phyloP scores from a whole-genome alignment of 1,139 yeast genomes.

The Geotrichum siamense region DNA sequence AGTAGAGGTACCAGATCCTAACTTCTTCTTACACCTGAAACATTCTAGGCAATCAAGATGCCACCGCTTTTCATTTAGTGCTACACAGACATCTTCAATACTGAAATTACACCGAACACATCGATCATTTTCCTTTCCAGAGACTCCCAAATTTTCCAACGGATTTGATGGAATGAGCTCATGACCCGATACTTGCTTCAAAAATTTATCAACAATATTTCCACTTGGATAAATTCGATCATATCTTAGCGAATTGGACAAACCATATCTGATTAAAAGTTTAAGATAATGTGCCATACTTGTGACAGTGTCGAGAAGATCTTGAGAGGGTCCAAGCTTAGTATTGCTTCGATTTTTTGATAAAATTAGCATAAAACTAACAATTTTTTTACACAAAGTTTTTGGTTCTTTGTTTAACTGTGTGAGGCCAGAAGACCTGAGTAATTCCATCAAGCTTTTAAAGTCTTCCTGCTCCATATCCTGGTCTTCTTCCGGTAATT shows the following conservation, averaged over 20 bases:
- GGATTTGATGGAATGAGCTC: conserved; percentile 40
- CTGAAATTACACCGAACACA: conserved; percentile 67
- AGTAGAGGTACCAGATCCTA: conserved; percentile 32
- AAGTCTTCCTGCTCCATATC: conserved; percentile 18
- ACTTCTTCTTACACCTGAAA: conserved; percentile 26
- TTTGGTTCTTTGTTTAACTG: conserved; percentile 71
- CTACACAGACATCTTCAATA: conserved; percentile 75
- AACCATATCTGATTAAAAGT: conserved; percentile 71
- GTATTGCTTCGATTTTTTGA: conserved; percentile 32
- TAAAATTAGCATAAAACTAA: conserved; percentile 38
- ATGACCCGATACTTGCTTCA: conserved; percentile 47
- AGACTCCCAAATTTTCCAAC: conserved; percentile 44
- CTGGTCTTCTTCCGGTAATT: conserved; percentile 15
- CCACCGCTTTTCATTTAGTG: conserved; percentile 64
- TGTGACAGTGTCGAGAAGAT: conserved; percentile 73
- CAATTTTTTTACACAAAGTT: conserved; percentile 51
- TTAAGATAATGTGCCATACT: conserved; percentile 92
- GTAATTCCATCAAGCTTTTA: conserved; percentile 11
- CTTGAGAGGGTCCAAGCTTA: conserved; percentile 41
- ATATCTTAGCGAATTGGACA: conserved; percentile 62
- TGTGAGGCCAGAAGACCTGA: conserved; percentile 18
- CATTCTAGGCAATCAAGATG: conserved; percentile 70
- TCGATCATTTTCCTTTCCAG: conserved; percentile 66
- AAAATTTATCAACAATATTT: conserved; percentile 55
- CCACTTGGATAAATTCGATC: conserved; percentile 55